These are phyloP conservation scores for Saccharomyces mikatae DNA, from an alignment of 805 yeast species.

Conservation along the genomic window DNA sequence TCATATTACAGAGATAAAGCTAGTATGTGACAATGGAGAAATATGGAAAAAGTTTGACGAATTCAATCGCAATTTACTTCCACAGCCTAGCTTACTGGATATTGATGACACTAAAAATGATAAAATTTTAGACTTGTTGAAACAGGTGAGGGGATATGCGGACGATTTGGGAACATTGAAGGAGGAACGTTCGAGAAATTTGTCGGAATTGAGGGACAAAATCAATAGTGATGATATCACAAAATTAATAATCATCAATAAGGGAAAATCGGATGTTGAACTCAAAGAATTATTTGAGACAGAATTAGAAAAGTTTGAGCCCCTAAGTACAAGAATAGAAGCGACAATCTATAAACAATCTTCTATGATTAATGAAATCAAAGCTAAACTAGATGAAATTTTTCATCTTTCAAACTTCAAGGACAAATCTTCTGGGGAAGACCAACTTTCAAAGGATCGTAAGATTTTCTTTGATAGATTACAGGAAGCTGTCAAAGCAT, in stretches of 20 bases:
- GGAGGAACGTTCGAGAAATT: constrained; percentile 52
- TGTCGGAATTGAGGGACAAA: constrained; percentile 57
- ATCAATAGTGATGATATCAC: constrained; percentile 83
- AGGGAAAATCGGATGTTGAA: constrained; percentile 49
- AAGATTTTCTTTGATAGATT: constrained; percentile 35
- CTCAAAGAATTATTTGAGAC: constrained; percentile 52
- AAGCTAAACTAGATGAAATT: constrained; percentile 41
- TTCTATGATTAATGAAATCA: constrained; percentile 38
- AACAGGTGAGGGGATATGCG: constrained; percentile 46
- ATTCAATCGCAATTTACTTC: constrained; percentile 8
- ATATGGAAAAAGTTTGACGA: constrained; percentile 33
- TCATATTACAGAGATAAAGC: constrained; percentile 35
- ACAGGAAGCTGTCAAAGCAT: constrained; percentile 44
- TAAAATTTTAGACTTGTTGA: constrained; percentile 34
- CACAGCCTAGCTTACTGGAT: constrained; percentile 49
- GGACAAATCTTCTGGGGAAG: constrained; percentile 34
- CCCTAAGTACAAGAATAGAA: constrained; percentile 57
- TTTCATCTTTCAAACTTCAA: constrained; percentile 39
- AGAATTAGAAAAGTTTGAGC: constrained; percentile 71
- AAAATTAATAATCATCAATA: constrained; percentile 59
- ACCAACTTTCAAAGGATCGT: constrained; percentile 28
- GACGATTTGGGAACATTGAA: constrained; percentile 56
- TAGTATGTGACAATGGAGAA: constrained; percentile 39
- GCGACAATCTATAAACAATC: constrained; percentile 62
- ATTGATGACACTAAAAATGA: constrained; percentile 45